Evolutionary conservation across 495 filamentous ascomycete genomes (phyloP).

Genomic region (Chaetomium tenue): DNA sequence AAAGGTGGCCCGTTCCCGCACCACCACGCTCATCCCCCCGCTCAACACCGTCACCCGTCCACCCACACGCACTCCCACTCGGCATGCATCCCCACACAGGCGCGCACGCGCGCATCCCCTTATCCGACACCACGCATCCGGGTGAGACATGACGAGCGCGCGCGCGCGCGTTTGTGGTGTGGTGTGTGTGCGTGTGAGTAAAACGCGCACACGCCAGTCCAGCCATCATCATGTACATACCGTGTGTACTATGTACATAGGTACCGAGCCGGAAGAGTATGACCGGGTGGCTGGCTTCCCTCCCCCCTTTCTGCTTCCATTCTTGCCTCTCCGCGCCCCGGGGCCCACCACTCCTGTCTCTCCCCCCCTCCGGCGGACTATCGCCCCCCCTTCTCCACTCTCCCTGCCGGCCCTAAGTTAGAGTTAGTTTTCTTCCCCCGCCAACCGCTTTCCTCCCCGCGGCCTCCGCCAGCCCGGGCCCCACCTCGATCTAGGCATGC

Average conservation of each 20-base stretch:
- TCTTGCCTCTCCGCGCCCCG: too few species aligned
- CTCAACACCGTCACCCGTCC: background rate
- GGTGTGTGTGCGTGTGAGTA: background rate
- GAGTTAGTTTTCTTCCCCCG: background rate
- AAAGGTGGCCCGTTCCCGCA: too few species aligned
- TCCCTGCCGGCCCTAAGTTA: too few species aligned
- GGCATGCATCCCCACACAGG: background rate
- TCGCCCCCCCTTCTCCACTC: too few species aligned
- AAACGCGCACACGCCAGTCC: background rate
- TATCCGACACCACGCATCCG: constrained; percentile 6
- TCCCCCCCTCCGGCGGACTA: too few species aligned
- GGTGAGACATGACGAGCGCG: background rate
- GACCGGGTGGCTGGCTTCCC: background rate
- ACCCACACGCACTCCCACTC: background rate
- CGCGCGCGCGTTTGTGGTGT: background rate
- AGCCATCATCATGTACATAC: background rate
- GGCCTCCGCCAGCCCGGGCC: too few species aligned
- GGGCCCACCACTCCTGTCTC: too few species aligned
- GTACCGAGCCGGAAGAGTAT: background rate
- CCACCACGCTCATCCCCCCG: background rate
- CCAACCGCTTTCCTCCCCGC: too few species aligned
- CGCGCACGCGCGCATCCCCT: too few species aligned
- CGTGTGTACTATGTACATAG: too few species aligned
- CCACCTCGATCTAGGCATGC: background rate
- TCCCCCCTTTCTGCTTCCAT: background rate